A percentile compares a stretch with the other conserved stretches of the same genome.
Conservation (phyloP, 2,329 filamentous ascomycete species). For the Macrophomina pseudophaseolina region DNA sequence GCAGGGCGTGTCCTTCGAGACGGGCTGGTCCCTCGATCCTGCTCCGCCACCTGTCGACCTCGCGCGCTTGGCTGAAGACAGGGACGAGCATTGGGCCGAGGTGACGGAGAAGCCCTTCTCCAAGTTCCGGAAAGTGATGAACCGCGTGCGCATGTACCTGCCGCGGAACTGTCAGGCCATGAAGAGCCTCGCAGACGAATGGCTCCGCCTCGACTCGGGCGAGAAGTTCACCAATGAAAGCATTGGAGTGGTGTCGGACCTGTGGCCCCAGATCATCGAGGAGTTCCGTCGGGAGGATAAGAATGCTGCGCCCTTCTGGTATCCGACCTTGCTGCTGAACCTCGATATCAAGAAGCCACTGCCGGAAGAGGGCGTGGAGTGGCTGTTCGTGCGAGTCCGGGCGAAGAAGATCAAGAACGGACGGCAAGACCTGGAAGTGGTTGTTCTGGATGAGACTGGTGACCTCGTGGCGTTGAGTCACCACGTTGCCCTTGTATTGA, state of each 20-base stretch:
- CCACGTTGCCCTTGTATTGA: conserved; percentile 69
- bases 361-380: conserved; percentile 71
- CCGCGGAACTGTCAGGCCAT: conserved; percentile 53
- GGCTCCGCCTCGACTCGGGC: conserved; percentile 66
- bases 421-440: conserved; percentile 74
- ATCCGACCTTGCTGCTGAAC: conserved; percentile 76
- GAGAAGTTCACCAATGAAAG: conserved; percentile 67
- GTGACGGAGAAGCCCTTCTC: conserved; percentile 50
- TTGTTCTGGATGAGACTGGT: conserved; percentile 66
- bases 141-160: conserved; percentile 59
- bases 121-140: conserved; percentile 55
- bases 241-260: conserved; percentile 71
- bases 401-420: conserved; percentile 73
- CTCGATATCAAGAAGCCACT: conserved; percentile 77
- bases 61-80: conserved; percentile 46
- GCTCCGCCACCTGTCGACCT: conserved; percentile 50
- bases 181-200: conserved; percentile 63
- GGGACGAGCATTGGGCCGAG: conserved; percentile 56
- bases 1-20: conserved; percentile 61
- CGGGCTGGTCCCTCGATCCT: conserved; percentile 59
- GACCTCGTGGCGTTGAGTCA: conserved; percentile 71
- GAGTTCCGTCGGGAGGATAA: conserved; percentile 40
- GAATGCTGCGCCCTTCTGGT: conserved; percentile 63
- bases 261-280: conserved; percentile 71
- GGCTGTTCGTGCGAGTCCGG: conserved; percentile 69